Evolutionary conservation across 192 early-diverging fungal species (phyloP).

Genomic region (Entomortierella chlamydospora): DNA sequence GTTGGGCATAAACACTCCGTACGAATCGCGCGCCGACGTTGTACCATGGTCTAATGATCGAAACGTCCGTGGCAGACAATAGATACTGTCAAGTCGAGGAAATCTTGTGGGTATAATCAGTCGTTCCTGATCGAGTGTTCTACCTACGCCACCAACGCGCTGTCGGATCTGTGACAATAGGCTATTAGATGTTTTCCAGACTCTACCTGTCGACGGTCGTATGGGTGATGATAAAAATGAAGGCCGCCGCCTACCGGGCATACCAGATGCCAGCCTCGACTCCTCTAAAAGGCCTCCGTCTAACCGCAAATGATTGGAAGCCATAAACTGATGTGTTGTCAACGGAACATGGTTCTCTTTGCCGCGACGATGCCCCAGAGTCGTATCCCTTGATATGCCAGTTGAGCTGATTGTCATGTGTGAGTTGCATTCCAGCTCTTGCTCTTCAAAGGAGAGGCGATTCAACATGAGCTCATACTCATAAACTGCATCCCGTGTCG

Average conservation of each 20-base stretch:
- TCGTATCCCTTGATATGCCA: not conserved
- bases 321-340: not conserved
- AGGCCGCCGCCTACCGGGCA: not conserved
- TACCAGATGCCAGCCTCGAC: not conserved
- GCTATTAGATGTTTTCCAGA: constrained; percentile 51
- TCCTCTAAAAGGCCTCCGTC: not conserved
- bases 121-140: constrained; percentile 24
- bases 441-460: constrained; percentile 11
- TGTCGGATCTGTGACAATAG: constrained; percentile 52
- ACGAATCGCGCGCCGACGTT: constrained; percentile 43
- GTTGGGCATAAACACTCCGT: constrained; percentile 39
- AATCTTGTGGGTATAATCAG: constrained; percentile 48
- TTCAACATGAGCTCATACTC: constrained; percentile 45
- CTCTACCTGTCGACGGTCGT: constrained; percentile 11
- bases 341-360: constrained; percentile 7
- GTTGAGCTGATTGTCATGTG: not conserved
- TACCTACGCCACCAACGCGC: constrained; percentile 25
- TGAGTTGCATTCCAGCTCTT: not conserved
- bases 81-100: constrained; percentile 36
- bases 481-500: constrained; percentile 46
- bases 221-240: not conserved
- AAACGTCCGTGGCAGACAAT: constrained; percentile 34
- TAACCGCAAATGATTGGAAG: not conserved
- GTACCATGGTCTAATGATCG: constrained; percentile 41
- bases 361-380: not conserved